These are phyloP conservation scores for Podosphaera fusca DNA, from an alignment of 2,329 filamentous ascomycete genomes.

Conservation along the genomic window DNA sequence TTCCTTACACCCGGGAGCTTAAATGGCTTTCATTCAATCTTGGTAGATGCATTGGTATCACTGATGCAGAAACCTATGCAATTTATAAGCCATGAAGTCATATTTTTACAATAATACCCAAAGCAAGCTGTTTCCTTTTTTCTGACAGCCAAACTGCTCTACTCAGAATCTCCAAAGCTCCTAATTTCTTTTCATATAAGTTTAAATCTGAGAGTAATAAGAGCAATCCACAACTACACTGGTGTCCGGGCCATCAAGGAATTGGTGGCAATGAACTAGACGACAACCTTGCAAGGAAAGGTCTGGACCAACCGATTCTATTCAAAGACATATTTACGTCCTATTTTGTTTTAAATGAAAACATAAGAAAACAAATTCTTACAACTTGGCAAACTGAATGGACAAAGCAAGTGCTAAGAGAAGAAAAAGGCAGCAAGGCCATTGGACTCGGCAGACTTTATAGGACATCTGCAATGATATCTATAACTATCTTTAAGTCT, in stretches of 20 bases:
- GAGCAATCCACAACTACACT: not conserved
- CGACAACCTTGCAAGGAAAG: not conserved
- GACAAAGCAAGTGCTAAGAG: not conserved
- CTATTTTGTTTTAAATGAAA: not conserved
- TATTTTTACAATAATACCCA: not conserved
- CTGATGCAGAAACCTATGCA: not conserved
- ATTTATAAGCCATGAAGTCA: not conserved
- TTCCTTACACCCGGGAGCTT: not conserved
- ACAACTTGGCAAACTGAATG: not conserved
- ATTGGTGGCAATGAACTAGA: not conserved
- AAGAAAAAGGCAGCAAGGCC: not conserved
- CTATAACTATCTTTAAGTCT: no score
- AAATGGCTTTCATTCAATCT: not conserved
- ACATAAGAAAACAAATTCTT: not conserved
- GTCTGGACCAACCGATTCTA: not conserved
- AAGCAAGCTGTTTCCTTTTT: no score
- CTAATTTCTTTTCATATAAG: not conserved
- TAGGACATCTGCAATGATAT: no score
- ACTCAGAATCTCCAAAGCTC: not conserved
- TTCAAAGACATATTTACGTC: no score
- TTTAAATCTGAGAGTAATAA: not conserved
- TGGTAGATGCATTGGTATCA: not conserved
- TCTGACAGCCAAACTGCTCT: no score
- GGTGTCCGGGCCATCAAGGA: not conserved
- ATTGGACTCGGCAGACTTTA: no score